Conservation (phyloP, 1,284 basidiomycete genomes). For the Cystobasidiaceae sp. region DNA sequence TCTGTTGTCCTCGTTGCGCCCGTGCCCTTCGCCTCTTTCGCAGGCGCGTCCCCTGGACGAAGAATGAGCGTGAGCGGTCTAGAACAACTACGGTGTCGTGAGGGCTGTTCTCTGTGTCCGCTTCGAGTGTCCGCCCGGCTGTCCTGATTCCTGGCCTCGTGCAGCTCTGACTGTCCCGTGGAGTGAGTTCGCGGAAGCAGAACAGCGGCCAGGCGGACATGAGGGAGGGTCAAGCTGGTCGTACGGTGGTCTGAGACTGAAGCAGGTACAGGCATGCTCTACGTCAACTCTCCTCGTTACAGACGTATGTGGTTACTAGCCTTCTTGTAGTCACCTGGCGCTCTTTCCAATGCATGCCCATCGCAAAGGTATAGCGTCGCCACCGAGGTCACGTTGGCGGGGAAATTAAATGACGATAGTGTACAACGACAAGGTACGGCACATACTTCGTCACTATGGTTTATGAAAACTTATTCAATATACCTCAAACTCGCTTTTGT, state of each 20-base stretch:
- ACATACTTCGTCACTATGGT: neutral
- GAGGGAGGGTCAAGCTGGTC: neutral
- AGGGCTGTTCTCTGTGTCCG: too few relatives aligned
- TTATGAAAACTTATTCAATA: conserved; percentile 47
- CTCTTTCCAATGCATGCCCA: neutral
- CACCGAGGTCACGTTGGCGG: neutral
- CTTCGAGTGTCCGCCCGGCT: too few relatives aligned
- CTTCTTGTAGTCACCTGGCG: neutral
- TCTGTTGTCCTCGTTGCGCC: too few relatives aligned
- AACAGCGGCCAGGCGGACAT: neutral
- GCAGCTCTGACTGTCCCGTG: too few relatives aligned
- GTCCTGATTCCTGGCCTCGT: too few relatives aligned
- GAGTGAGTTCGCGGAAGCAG: neutral
- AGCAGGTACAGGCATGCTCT: neutral
- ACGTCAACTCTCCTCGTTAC: conserved; percentile 46
- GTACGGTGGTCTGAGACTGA: neutral
- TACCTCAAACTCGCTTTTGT: neutral
- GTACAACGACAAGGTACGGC: neutral
- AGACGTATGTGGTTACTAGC: neutral
- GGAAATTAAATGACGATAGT: neutral
- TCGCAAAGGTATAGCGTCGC: neutral
- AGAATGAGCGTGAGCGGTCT: neutral
- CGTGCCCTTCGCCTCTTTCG: conserved; percentile 40
- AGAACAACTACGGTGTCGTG: too few relatives aligned
- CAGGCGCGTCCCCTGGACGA: neutral